Percentiles rank a stretch among this genome's conserved stretches.
Conservation (phyloP, 2,329 filamentous ascomycete species). For the Karstenula rhodostoma region DNA sequence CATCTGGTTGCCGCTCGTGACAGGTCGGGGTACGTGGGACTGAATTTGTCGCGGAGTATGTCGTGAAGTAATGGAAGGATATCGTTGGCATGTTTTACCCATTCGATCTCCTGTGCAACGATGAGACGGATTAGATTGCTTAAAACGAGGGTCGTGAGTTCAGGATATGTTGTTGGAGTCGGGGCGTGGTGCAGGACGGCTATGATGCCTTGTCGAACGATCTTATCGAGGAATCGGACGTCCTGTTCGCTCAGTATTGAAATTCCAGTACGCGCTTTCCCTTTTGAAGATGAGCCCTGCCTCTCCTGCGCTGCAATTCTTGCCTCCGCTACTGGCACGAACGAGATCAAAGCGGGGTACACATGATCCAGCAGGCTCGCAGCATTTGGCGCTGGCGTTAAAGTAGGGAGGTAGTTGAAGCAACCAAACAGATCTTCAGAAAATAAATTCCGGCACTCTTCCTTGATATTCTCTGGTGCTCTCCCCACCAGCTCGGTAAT, state of each 20-base stretch:
- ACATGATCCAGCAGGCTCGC: conserved; percentile 68
- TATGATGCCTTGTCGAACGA: conserved; percentile 54
- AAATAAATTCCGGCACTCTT: conserved; percentile 74
- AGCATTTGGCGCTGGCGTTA: conserved; percentile 79
- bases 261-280: not conserved
- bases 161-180: conserved; percentile 58
- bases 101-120: conserved; percentile 65
- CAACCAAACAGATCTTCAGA: conserved; percentile 74
- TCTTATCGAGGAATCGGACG: conserved; percentile 51
- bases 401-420: conserved; percentile 76
- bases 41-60: conserved; percentile 65
- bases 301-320: not conserved
- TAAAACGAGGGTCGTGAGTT: conserved; percentile 66
- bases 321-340: conserved; percentile 50
- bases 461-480: conserved; percentile 63
- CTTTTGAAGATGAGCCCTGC: not conserved
- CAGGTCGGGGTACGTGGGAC: conserved; percentile 49
- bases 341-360: conserved; percentile 70
- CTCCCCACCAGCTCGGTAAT: conserved; percentile 64
- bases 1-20: not conserved
- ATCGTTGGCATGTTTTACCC: conserved; percentile 73
- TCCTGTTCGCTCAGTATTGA: conserved; percentile 27
- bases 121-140: conserved; percentile 60
- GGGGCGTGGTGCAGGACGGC: conserved; percentile 63
- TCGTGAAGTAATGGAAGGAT: conserved; percentile 72